phyloP scores from a whole-genome alignment of 1,284 basidiomycete species.

The Porodaedalea pini region DNA sequence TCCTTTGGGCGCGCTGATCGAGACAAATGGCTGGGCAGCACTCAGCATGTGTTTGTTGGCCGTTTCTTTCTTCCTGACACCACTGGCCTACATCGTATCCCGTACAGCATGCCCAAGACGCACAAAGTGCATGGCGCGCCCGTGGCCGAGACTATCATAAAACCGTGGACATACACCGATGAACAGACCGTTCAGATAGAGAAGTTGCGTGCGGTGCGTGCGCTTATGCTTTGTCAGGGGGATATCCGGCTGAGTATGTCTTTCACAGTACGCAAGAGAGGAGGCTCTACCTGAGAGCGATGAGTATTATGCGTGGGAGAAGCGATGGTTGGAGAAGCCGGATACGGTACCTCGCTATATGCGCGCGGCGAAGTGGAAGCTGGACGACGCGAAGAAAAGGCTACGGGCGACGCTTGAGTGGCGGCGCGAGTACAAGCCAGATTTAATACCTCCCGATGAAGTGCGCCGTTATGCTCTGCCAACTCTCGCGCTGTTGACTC shows the following conservation, averaged over 20 bases:
- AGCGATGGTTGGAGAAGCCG: constrained; percentile 66
- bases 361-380: constrained; percentile 81
- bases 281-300: constrained; percentile 62
- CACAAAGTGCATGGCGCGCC: constrained; percentile 44
- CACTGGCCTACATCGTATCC: no score
- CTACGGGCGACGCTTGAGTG: constrained; percentile 77
- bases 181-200: constrained; percentile 60
- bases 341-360: constrained; percentile 80
- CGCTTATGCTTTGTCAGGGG: not conserved
- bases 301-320: constrained; percentile 72
- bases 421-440: constrained; percentile 78
- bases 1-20: no score
- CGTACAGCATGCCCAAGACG: constrained; percentile 42
- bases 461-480: constrained; percentile 31
- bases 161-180: constrained; percentile 58
- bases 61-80: constrained; percentile 8
- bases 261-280: constrained; percentile 57
- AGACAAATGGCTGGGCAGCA: no score
- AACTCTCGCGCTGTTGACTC: not conserved
- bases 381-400: constrained; percentile 71
- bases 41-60: no score
- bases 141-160: constrained; percentile 42
- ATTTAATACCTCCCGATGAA: constrained; percentile 76
- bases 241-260: constrained; percentile 1
- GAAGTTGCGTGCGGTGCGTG: constrained; percentile 54